These are phyloP conservation scores for Cyclotella choctawhatcheeana DNA, from an alignment of 108 stramenopile species.

Conservation along the genomic window DNA sequence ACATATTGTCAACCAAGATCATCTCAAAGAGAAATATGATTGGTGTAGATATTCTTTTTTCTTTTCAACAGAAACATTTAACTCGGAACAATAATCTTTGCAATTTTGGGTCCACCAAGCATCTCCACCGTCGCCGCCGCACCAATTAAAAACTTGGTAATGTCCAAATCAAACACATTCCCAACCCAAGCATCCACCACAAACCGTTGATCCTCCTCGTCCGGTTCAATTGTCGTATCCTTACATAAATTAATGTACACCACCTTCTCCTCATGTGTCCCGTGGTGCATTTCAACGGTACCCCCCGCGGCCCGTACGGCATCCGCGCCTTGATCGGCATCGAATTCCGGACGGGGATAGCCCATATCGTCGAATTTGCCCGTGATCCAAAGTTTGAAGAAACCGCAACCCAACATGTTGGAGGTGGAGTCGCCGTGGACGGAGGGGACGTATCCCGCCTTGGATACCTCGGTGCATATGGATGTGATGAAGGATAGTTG, in stretches of 20 bases:
- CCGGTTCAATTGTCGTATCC: conserved; percentile 32
- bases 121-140: conserved; percentile 39
- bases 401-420: conserved; percentile 10
- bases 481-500: conserved; percentile 13
- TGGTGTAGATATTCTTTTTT: no score
- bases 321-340: conserved; percentile 30
- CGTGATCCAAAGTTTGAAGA: conserved; percentile 36
- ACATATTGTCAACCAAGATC: no score
- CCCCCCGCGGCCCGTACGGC: conserved; percentile 35
- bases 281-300: conserved; percentile 29
- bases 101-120: conserved; percentile 37
- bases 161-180: conserved; percentile 18
- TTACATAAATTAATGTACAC: conserved; percentile 30
- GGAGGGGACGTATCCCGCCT: conserved; percentile 24
- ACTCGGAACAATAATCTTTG: conserved; percentile 24
- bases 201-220: conserved; percentile 29
- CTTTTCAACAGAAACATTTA: no score
- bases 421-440: conserved; percentile 29
- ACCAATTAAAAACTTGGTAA: conserved; percentile 30
- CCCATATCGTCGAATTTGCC: conserved; percentile 36
- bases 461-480: conserved; percentile 18
- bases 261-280: conserved; percentile 28
- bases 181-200: conserved; percentile 36
- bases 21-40: no score
- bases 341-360: conserved; percentile 32